Evolutionary conservation across 768 basidiomycete genomes (phyloP), one percentile per base, ranked within the genome.

Genomic region (Podaxis sp.): DNA sequence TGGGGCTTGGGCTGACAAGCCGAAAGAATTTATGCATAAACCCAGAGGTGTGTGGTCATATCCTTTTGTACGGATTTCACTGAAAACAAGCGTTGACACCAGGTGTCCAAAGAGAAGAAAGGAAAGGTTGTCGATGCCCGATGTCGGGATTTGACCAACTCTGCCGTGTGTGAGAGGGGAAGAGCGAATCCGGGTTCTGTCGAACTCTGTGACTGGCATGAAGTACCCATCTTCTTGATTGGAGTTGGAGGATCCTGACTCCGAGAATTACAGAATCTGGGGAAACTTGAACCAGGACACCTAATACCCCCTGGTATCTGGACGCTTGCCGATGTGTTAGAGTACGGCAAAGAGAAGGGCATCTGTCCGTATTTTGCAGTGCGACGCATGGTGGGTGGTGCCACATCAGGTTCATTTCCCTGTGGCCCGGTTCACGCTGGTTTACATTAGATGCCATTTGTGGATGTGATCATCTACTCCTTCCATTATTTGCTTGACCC

Each of bases 401-500:
- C 36, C 36, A 11, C 22, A 62, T 17, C 33, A 22, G 13, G 15
- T 39, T 33, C 48, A 6, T 40, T 62, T 17, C 17, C 9, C 17
- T 60, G 40, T 49, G 28, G 19, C 24, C 52, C 54, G 24, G 15
- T 52, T 66, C 48, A 40, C 46, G 28, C 61, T 68, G 58, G 64
- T 65, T 38, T 36, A 52, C 59, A 52, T 42, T 66, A 99, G 96
- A 90, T 99, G 86, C 90, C 94, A 0, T 96, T 96, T 74, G 93
- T 92, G 40, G 93, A 97, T 72, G 83, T 99, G 68, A 87, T 99
- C 75, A 99, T 99, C 75, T 99, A 98, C 73, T 99, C 97, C 19
- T 99, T 99, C 76, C 97, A 99, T 74, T 99, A 99, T 73, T 82
- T 99, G 33, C 85, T 99, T 33, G 97, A 99, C 77, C 97, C 97